These are phyloP conservation scores for Gracilaria vermiculophylla DNA, from an alignment of 23 red algal species.

Conservation along the genomic window DNA sequence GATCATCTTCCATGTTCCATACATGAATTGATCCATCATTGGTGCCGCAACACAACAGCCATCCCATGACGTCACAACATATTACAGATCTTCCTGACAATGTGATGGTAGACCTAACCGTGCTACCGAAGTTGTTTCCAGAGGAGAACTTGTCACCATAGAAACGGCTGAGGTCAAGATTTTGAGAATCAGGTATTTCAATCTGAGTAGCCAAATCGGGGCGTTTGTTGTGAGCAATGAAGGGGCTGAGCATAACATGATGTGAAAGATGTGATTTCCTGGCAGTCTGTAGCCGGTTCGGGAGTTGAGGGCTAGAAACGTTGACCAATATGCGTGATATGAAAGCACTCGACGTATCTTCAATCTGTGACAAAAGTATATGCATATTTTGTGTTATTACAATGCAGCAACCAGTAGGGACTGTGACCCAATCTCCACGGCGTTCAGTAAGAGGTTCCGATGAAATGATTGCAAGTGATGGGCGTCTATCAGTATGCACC, in stretches of 20 bases:
- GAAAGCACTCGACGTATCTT: neutral
- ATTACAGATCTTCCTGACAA: slow-evolving; percentile 42
- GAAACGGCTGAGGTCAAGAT: neutral
- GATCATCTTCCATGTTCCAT: slow-evolving; percentile 63
- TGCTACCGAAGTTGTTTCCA: neutral
- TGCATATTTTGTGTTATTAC: slow-evolving; percentile 75
- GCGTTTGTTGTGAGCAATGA: slow-evolving; percentile 9
- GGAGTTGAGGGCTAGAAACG: neutral
- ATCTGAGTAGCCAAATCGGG: neutral
- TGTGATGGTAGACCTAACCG: slow-evolving; percentile 51
- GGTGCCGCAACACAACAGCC: slow-evolving; percentile 50
- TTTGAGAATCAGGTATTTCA: neutral
- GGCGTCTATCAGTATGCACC: slow-evolving; percentile 66
- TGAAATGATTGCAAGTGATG: slow-evolving; percentile 75
- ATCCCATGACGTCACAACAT: slow-evolving; percentile 50
- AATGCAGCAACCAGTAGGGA: slow-evolving; percentile 67
- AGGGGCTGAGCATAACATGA: slow-evolving; percentile 5
- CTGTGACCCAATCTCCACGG: slow-evolving; percentile 73
- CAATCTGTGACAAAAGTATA: slow-evolving; percentile 48
- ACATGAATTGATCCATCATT: slow-evolving; percentile 74
- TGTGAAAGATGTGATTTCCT: neutral
- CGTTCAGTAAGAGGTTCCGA: slow-evolving; percentile 82
- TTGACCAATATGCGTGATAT: slow-evolving; percentile 64
- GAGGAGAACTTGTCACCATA: neutral
- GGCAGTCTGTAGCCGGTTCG: neutral